Base-by-base conservation (phyloP, 352 stramenopile species). In the Discostella stelligera region DNA sequence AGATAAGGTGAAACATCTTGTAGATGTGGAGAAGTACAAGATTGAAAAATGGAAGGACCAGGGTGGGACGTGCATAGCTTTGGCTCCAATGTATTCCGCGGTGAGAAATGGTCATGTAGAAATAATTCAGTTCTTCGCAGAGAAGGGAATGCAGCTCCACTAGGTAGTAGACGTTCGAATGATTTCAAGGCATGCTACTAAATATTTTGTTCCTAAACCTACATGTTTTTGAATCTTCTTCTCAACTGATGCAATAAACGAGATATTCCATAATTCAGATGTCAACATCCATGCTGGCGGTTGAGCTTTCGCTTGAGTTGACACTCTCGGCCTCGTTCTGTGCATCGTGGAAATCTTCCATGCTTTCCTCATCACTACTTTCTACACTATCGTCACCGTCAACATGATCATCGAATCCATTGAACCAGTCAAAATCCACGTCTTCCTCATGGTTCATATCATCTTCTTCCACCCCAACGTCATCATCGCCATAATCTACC, bases 71-170 rank as follows among this genome's bases (percentile, higher is more conserved):
- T 87, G 73, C 55, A 27, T 79, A 48, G 72, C 71, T 46, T 77
- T 79, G 20, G 76, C 67, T 55, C 81, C 81, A 10, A 81, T 88
- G 56, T 83, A 83, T 72, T 66, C 85, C 27, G 81, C 81, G 21
- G 61, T 85, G 66, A 85, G 79, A 65, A 79, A 75, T 77, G 74
- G 81, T 37, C 77, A 86, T 64, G 61, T 80, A 37, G 74, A 88
- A 48, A 18, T 88, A 3, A 80, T 88, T 75, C 73, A 75, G 49
- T 66, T 82, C 25, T 88, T 88, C 71, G 58, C 66, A 18, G 59
- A 85, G 49, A 77, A 48, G 46, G 77, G 77, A 25, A 58, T 84
- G n/a, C 62, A 84, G 49, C 49, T 77, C 21, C 66, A 82, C 66
- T 70, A 73, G 14, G 11, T 11, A 3, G 2, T 18, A 37, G 18